Base-by-base conservation (phyloP, 495 filamentous ascomycete species). In the Mycothermus thermophilus region DNA sequence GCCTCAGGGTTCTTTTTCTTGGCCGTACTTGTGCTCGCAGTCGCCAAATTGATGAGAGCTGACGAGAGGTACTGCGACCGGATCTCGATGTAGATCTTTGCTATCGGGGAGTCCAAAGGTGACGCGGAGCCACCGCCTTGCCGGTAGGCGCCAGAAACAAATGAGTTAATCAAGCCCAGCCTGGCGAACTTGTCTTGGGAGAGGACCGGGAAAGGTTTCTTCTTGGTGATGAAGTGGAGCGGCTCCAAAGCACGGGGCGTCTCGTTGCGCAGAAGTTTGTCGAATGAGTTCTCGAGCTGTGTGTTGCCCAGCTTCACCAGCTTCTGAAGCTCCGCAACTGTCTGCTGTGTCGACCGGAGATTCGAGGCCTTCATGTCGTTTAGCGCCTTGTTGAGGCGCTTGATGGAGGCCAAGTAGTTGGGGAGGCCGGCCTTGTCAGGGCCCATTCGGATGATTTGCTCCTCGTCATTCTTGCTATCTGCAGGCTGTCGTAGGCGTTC, bases 211-310 rank as follows among this genome's bases (percentile, higher is more conserved):
- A 65, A 64, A 1, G 58, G 58, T 45, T 61, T 69, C 68, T 80
- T 69, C 54, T 94, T 95, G n/a, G 82, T 93, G 46, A 95, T 74
- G 50, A 80, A 95, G 48, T 93, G 82, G 27, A 96, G 59, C 5
- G 92, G 87, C 44, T 99, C 90, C 20, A 95, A 72, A 2, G 79
- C 68, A 33, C 71, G 66, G 6, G 77, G 71, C 13, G 83, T 75
- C 44, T 92, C 77, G 34, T 37, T 53, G 18, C 71, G 69, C 23
- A 96, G 58, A 34, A 80, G 63, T 38, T 77, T 71, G 38, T 83
- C 72, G 54, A 94, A 84, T 31, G 83, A 60, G 25, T 75, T 78
- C 54, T 96, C 86, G 11, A 99, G 66, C 50, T 84, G 78, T 12
- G 72, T 68, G 39, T 76, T 83, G 10, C 87, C 90, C 10, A 72